Conservation (phyloP, 495 filamentous ascomycete species). For the Cairneyella variabilis region DNA sequence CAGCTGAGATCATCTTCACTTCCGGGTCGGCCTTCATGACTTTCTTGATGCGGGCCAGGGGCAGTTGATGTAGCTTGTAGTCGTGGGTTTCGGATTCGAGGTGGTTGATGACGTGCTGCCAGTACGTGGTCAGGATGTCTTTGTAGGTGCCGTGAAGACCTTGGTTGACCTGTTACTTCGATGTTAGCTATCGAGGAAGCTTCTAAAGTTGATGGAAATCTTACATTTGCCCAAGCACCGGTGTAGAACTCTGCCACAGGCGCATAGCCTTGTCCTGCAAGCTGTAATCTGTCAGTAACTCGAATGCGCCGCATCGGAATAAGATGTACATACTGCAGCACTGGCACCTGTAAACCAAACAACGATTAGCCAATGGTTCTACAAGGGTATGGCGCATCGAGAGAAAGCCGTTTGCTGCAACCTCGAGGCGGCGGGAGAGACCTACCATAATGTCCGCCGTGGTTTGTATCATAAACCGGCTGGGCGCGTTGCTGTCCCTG, state of each 20-base stretch:
- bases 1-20: constrained; percentile 99
- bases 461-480: constrained; percentile 72
- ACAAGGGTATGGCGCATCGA: neutral
- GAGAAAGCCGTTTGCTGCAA: constrained; percentile 14
- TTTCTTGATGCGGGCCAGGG: constrained; percentile 96
- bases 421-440: constrained; percentile 20
- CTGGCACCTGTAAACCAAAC: constrained; percentile 60
- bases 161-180: constrained; percentile 73
- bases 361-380: constrained; percentile 31
- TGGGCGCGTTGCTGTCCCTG: constrained; percentile 23
- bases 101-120: constrained; percentile 95
- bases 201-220: constrained; percentile 14
- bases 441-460: constrained; percentile 88
- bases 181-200: constrained; percentile 5
- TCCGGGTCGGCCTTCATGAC: constrained; percentile 99
- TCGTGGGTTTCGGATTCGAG: constrained; percentile 94
- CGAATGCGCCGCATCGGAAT: neutral
- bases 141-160: constrained; percentile 89
- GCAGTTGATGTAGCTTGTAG: constrained; percentile 95
- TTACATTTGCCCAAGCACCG: constrained; percentile 92
- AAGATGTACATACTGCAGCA: constrained; percentile 66
- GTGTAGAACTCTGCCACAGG: constrained; percentile 85
- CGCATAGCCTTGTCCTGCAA: constrained; percentile 73
- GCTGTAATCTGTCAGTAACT: constrained; percentile 36
- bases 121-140: constrained; percentile 96